Conservation (phyloP, 1,139 yeast genomes). For the Debaryomyces udenii region DNA sequence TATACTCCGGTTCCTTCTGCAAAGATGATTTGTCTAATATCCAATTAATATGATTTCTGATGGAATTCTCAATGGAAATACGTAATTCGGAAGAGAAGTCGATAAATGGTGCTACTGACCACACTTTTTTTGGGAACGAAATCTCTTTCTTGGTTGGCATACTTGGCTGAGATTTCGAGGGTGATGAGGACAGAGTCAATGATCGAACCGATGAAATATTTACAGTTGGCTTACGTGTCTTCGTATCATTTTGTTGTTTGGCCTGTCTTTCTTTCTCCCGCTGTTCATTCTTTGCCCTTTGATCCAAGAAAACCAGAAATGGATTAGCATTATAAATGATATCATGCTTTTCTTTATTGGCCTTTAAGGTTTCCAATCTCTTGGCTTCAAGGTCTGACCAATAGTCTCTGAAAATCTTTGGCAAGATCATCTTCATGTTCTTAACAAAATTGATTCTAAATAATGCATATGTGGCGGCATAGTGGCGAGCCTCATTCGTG, state of each 20-base stretch:
- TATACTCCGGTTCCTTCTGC: slow-evolving; percentile 17
- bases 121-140: slow-evolving; percentile 58
- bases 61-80: slow-evolving; percentile 54
- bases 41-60: slow-evolving; percentile 61
- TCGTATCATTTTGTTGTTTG: slow-evolving; percentile 37
- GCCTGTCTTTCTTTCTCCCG: slow-evolving; percentile 49
- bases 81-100: slow-evolving; percentile 55
- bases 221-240: slow-evolving; percentile 46
- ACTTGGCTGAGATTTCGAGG: slow-evolving; percentile 7
- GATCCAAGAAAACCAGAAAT: slow-evolving; percentile 61
- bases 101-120: slow-evolving; percentile 65
- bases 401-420: slow-evolving; percentile 74
- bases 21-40: slow-evolving; percentile 23
- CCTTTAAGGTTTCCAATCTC: slow-evolving; percentile 47
- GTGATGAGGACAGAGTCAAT: slow-evolving; percentile 5
- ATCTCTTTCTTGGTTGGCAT: not conserved
- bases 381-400: slow-evolving; percentile 75
- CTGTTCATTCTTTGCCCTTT: slow-evolving; percentile 45
- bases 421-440: slow-evolving; percentile 84
- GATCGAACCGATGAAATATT: slow-evolving; percentile 25
- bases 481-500: slow-evolving; percentile 85
- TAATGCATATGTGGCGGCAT: slow-evolving; percentile 85
- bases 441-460: slow-evolving; percentile 80
- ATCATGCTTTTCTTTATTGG: slow-evolving; percentile 52
- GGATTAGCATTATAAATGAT: slow-evolving; percentile 69